Evolutionary conservation across 2,329 filamentous ascomycete genomes (phyloP), one percentile per base, ranked within the genome.

Genomic region (Penicillium italicum): DNA sequence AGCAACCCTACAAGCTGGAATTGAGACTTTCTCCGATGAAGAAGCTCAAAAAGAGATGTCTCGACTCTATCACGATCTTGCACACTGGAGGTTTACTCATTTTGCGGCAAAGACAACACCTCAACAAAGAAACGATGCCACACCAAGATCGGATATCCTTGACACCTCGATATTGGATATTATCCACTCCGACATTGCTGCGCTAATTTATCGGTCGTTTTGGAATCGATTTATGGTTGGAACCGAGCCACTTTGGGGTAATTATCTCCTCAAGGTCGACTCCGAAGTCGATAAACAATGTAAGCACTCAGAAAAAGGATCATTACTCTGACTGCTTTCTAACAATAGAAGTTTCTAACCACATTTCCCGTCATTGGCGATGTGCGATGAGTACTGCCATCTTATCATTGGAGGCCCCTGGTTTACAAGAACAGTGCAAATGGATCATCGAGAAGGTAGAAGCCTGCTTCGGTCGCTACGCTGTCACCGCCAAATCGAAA

Each of bases 281-380:
- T 26, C 20, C 4, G 36, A 50, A 16, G 33, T 61, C 42, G 48
- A 36, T 45, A n/a, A 34, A 12, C n/a, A 53, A 20, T 60, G 58
- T 63, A 50, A 47, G 56, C 44, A 6, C 8, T 3, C n/a, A 10
- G n/a, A 26, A 16, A 24, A 24, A 28, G 1, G 8, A 18, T 12
- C 11, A 22, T 11, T 3, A 20, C 28, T 38, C 5, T 26, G 2
- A 22, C 31, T 43, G n/a, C 1, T 2, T 30, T 37, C 26, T 51
- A 26, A 49, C 31, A 10, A 9, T 2, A 14, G 1, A 18, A 68
- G 65, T 46, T 6, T 56, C 57, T 1, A 38, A 4, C 1, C 37
- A 61, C 9, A 49, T 62, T 3, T 45, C 46, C 26, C 55, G 50
- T 1, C 52, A 62, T 14, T 68, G 65, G 66, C 54, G 61, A n/a